A percentile compares a stretch with the other conserved stretches of the same genome.
Conservation (phyloP, 768 basidiomycete genomes). For the Mycena sanguinolenta region DNA sequence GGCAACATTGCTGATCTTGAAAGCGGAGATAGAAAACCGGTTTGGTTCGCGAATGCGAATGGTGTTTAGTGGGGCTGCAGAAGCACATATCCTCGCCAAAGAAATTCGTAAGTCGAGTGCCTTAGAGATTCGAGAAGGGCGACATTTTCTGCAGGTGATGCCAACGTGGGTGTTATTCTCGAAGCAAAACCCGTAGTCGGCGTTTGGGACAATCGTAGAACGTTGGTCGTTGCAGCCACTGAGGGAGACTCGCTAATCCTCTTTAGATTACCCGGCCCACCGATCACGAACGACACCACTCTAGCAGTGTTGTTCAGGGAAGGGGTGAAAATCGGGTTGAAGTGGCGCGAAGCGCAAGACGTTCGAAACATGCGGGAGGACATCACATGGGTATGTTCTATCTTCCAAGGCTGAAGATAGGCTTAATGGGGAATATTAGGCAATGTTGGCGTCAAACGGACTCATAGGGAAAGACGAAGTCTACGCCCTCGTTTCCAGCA, state of each 20-base stretch:
- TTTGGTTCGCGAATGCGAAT: slow-evolving; percentile 71
- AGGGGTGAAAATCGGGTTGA: slow-evolving; percentile 87
- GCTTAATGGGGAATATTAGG: slow-evolving; percentile 44
- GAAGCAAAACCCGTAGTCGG: slow-evolving; percentile 75
- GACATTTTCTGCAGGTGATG: slow-evolving; percentile 52
- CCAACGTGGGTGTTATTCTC: slow-evolving; percentile 64
- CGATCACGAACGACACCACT: slow-evolving; percentile 72
- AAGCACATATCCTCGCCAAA: slow-evolving; percentile 75
- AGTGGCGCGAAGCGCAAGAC: slow-evolving; percentile 75
- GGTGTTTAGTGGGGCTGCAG: slow-evolving; percentile 73
- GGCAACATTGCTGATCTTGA: slow-evolving; percentile 76
- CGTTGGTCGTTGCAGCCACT: slow-evolving; percentile 56
- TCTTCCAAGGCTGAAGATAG: not conserved
- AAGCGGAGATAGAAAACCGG: slow-evolving; percentile 72
- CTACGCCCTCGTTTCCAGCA: slow-evolving; percentile 59
- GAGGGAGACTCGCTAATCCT: slow-evolving; percentile 27
- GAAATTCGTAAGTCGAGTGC: slow-evolving; percentile 65
- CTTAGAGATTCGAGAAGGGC: not conserved
- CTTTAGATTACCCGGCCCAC: slow-evolving; percentile 77
- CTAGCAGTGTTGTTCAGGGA: slow-evolving; percentile 74
- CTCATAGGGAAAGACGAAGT: slow-evolving; percentile 56
- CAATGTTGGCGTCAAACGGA: slow-evolving; percentile 61
- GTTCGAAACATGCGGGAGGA: slow-evolving; percentile 85
- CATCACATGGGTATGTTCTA: slow-evolving; percentile 76
- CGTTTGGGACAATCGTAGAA: slow-evolving; percentile 78